phyloP scores from a whole-genome alignment of 2,329 filamentous ascomycete genomes.

The Trichoderma afroharzianum region DNA sequence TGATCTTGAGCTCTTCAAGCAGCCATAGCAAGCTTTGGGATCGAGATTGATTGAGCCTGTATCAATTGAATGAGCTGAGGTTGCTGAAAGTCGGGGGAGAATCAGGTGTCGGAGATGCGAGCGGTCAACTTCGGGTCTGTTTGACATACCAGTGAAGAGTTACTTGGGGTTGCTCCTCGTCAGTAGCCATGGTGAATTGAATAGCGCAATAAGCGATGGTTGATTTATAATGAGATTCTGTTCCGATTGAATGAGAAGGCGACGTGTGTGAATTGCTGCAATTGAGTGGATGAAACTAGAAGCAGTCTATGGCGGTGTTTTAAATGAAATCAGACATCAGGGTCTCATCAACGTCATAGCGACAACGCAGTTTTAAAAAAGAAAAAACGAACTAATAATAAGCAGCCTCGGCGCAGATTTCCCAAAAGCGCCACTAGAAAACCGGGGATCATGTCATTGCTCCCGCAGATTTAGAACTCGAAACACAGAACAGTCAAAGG shows the following conservation, averaged over 20 bases:
- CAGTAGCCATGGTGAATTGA: slow-evolving; percentile 18
- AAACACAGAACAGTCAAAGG: neutral
- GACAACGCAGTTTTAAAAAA: neutral
- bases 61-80: neutral
- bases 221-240: neutral
- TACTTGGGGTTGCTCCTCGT: slow-evolving; percentile 46
- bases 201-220: neutral
- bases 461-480: neutral
- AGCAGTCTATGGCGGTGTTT: neutral
- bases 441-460: neutral
- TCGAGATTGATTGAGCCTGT: slow-evolving; percentile 78
- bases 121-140: neutral
- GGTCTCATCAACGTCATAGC: neutral
- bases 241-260: neutral
- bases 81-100: neutral
- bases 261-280: neutral
- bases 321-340: neutral
- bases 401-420: neutral
- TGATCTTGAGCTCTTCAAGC: slow-evolving; percentile 73
- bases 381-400: neutral
- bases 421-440: neutral
- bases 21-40: slow-evolving; percentile 83
- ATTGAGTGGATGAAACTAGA: neutral
- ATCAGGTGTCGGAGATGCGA: neutral
- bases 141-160: slow-evolving; percentile 59